phyloP scores from a whole-genome alignment of 2,329 filamentous ascomycete genomes.

The Septoria petroselini region DNA sequence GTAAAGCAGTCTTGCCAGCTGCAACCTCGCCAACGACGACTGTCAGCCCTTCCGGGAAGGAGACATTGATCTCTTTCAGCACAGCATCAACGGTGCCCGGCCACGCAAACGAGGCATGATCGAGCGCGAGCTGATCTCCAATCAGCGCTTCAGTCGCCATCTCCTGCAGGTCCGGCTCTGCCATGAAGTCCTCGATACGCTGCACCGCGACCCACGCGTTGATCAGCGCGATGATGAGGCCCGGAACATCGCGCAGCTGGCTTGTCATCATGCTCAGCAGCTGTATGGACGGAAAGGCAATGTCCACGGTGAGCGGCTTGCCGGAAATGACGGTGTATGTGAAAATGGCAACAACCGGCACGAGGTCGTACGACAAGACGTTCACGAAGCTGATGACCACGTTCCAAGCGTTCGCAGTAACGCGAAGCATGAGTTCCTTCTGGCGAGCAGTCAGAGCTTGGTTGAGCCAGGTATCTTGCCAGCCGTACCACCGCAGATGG shows the following conservation, averaged over 20 bases:
- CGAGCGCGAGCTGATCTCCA: conserved; percentile 48
- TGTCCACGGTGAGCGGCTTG: conserved; percentile 67
- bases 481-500: conserved; percentile 77
- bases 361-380: conserved; percentile 66
- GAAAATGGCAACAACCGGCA: conserved; percentile 77
- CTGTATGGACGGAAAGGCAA: conserved; percentile 83
- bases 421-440: conserved; percentile 62
- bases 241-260: conserved; percentile 70
- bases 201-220: conserved; percentile 80
- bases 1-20: conserved; percentile 60
- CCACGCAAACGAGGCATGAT: conserved; percentile 72
- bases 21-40: conserved; percentile 63
- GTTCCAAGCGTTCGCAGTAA: conserved; percentile 62
- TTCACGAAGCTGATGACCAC: conserved; percentile 67
- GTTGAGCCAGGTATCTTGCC: conserved; percentile 71
- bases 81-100: conserved; percentile 62
- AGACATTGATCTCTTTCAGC: conserved; percentile 53
- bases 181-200: conserved; percentile 83
- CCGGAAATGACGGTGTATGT: conserved; percentile 72
- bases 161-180: conserved; percentile 67
- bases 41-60: conserved; percentile 56
- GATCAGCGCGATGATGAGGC: conserved; percentile 70
- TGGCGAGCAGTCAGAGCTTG: conserved; percentile 66
- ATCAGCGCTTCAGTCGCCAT: conserved; percentile 39
- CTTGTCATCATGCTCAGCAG: conserved; percentile 73